Evolutionary conservation across 2,329 filamentous ascomycete genomes (phyloP).

Genomic region (Fusarium annulatum): DNA sequence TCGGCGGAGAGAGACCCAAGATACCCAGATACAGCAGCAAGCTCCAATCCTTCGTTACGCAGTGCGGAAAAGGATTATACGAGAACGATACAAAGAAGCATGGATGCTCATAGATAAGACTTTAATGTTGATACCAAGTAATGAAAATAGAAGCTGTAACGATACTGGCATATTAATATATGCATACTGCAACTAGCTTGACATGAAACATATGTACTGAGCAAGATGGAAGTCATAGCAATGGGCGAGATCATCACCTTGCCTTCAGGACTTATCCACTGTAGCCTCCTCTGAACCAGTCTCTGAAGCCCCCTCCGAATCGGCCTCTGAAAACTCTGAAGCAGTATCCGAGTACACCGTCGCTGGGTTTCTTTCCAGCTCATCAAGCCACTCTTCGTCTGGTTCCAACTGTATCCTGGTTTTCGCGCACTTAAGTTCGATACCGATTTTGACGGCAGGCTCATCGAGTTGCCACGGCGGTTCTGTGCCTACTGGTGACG

Average conservation of each 20-base stretch:
- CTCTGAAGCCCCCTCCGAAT: background rate
- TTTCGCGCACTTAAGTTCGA: background rate
- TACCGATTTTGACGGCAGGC: background rate
- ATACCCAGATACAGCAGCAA: conserved; percentile 40
- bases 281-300: background rate
- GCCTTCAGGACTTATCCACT: background rate
- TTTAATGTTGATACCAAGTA: background rate
- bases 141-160: background rate
- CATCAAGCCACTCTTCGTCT: background rate
- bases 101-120: conserved; percentile 7
- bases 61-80: conserved; percentile 44
- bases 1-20: conserved; percentile 40
- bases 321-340: background rate
- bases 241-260: accelerated
- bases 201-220: background rate
- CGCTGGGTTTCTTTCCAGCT: background rate
- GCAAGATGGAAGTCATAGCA: background rate
- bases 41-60: conserved; percentile 42
- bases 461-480: background rate
- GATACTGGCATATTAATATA: background rate
- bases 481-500: background rate
- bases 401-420: background rate
- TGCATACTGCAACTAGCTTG: background rate
- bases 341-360: background rate
- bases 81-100: conserved; percentile 8